phyloP scores from a whole-genome alignment of 495 filamentous ascomycete species.

The Penicillium longicatenatum region DNA sequence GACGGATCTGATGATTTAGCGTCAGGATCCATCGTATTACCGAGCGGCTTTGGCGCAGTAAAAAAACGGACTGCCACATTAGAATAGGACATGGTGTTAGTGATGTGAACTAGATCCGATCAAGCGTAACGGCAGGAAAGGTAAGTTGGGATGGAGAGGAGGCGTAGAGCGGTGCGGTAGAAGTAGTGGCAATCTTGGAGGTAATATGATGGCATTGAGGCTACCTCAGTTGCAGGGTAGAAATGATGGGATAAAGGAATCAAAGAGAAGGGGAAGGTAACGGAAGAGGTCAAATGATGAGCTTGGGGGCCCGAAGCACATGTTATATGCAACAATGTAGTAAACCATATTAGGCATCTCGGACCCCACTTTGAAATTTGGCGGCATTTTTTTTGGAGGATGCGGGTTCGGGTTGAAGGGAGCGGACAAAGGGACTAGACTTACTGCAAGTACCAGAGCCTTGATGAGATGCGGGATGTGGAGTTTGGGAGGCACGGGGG shows the following conservation, averaged over 20 bases:
- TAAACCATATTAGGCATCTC: neutral
- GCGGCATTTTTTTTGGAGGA: neutral
- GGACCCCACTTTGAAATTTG: neutral
- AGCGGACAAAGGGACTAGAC: conserved; percentile 14
- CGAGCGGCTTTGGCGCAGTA: conserved; percentile 68
- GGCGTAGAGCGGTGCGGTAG: conserved; percentile 81
- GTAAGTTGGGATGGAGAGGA: conserved; percentile 74
- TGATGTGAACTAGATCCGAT: conserved; percentile 30
- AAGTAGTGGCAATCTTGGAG: conserved; percentile 91
- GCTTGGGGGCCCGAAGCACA: neutral
- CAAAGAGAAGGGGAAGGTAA: neutral
- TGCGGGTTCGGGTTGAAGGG: conserved; percentile 25
- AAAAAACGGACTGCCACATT: conserved; percentile 53
- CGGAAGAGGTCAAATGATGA: conserved; percentile 1
- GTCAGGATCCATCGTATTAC: conserved; percentile 36
- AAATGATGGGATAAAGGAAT: neutral
- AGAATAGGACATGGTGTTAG: conserved; percentile 56
- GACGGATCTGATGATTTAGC: conserved; percentile 43
- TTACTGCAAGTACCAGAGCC: neutral
- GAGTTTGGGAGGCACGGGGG: neutral
- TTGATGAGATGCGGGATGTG: conserved; percentile 1
- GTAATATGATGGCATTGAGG: conserved; percentile 75
- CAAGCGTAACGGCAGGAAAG: conserved; percentile 74
- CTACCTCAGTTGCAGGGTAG: conserved; percentile 29
- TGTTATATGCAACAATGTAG: neutral